Evolutionary conservation across 176 grass and related monocot genomes (phyloP).

Genomic region (Cenchrus americanus): DNA sequence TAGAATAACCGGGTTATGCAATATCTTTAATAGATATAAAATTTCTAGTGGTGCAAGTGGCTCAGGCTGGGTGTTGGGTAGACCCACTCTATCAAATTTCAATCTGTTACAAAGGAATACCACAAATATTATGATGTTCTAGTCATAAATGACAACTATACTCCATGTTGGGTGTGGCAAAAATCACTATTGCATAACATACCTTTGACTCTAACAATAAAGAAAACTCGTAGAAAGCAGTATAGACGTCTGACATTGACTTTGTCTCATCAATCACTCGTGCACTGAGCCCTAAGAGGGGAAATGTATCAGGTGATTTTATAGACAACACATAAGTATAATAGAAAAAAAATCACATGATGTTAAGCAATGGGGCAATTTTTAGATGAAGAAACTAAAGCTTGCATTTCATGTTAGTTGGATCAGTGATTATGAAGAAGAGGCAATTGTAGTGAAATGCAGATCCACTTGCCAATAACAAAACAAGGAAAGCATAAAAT

Average conservation of each 20-base stretch:
- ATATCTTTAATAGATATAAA: neutral
- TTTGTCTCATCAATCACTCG: constrained; percentile 75
- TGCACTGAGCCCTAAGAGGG: constrained; percentile 71
- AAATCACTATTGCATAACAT: constrained; percentile 1
- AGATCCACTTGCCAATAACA: neutral
- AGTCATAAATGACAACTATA: neutral
- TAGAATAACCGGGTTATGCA: neutral
- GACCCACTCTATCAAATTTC: neutral
- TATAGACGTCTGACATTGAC: constrained; percentile 77
- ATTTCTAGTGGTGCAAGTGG: neutral
- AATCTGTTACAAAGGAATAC: neutral
- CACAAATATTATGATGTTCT: neutral
- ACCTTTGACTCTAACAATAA: constrained; percentile 84
- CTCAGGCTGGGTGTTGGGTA: neutral
- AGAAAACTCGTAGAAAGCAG: constrained; percentile 87
- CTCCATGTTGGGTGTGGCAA: neutral
- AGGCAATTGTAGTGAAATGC: neutral
- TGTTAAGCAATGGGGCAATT: neutral
- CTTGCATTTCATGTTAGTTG: neutral
- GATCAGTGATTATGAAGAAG: neutral
- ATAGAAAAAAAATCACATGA: neutral
- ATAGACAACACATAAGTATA: constrained; percentile 25
- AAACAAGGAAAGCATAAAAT: constrained; percentile 12
- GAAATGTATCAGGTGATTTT: constrained; percentile 21
- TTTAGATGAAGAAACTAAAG: constrained; percentile 15